phyloP scores from a whole-genome alignment of 345 rosid species.

The Ceriops decandra region DNA sequence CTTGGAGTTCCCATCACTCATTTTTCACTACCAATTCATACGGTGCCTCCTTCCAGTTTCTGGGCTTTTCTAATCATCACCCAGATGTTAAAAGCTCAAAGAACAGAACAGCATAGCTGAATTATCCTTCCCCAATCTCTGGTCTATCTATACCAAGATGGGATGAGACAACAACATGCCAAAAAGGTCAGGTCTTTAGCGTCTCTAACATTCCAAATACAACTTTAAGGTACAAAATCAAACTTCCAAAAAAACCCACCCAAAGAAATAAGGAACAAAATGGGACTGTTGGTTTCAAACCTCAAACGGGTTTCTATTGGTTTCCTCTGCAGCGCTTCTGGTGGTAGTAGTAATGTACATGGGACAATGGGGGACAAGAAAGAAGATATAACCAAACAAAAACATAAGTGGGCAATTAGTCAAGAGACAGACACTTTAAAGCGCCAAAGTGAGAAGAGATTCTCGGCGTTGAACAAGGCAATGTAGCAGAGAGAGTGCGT shows the following conservation, averaged over 20 bases:
- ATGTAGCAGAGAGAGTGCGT: constrained; percentile 50
- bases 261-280: constrained; percentile 3
- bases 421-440: constrained; percentile 41
- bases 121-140: constrained; percentile 17
- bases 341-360: constrained; percentile 18
- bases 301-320: constrained; percentile 12
- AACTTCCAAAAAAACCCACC: background rate
- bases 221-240: constrained; percentile 4
- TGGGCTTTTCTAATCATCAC: constrained; percentile 21
- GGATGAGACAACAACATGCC: background rate
- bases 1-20: constrained; percentile 84
- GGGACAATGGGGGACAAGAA: constrained; percentile 20
- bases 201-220: background rate
- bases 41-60: constrained; percentile 22
- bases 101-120: constrained; percentile 12
- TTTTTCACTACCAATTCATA: constrained; percentile 48
- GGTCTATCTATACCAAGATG: constrained; percentile 1
- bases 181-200: constrained; percentile 15
- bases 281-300: constrained; percentile 13
- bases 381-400: constrained; percentile 25
- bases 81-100: constrained; percentile 17
- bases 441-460: constrained; percentile 67
- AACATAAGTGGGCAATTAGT: constrained; percentile 23
- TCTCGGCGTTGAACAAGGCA: constrained; percentile 74
- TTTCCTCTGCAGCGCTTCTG: constrained; percentile 13